Base-by-base conservation (phyloP, 768 basidiomycete genomes). In the Mycena indigotica region DNA sequence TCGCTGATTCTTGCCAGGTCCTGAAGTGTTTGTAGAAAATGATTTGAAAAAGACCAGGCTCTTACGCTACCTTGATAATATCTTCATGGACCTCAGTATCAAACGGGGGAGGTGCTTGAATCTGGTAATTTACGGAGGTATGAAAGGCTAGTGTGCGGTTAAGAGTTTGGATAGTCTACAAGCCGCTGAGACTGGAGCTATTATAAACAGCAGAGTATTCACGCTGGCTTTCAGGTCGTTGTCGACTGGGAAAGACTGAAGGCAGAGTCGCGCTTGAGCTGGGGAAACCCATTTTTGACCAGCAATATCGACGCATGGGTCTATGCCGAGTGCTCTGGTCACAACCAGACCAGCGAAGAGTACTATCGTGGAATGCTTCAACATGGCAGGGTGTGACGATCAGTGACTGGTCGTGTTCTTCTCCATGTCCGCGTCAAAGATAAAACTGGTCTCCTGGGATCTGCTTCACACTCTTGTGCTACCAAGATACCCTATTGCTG, bases 371-470 rank as follows among this genome's bases (percentile, higher is more conserved):
- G 19, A 29, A 28, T 13, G 50, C 24, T 5, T 15, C 24, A 25
- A 19, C 21, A 50, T 16, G 23, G 29, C 40, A 16, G 3, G 23
- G 54, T 21, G 23, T 45, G 44, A 45, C 17, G 24, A 45, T 49
- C 53, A 50, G 50, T 38, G 38, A 48, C 56, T 35, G 32, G 17
- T 8, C 32, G 32, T 35, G 10, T 35, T 35, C 41, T 8, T 44
- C 52, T 39, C 53, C 53, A 41, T 49, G 15, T 17, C 35, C 26
- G 21, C 24, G 19, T 38, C 51, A 25, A 38, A 28, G 45, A 82
- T 89, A 68, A 82, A 79, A 8, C 73, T 91, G 5, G 86, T 91
- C 45, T 84, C 87, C n/a, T 92, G 93, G 63, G 91, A 93, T 65
- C 84, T 84, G 1, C 73, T 92, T 24, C 84, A 87, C 65, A 93